Evolutionary conservation across 257 asterid species (phyloP), one percentile per base, ranked within the genome.

Genomic region (Prunella vulgaris): DNA sequence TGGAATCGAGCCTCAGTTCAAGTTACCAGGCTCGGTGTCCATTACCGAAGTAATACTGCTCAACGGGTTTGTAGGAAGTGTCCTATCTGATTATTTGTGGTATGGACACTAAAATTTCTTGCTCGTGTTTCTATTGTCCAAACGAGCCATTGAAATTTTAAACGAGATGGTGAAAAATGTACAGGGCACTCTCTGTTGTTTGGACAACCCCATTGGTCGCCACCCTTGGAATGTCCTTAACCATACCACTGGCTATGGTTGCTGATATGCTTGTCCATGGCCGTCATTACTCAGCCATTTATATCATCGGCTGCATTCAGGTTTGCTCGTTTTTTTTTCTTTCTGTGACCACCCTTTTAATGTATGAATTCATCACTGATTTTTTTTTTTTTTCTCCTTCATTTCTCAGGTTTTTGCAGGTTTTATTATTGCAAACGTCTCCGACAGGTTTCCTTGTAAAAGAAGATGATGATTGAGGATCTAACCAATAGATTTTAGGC

Each of bases 161-260:
- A 20, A 62, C 17, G 9, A 9, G 20, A 24, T 35, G 49, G 5
- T 52, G 49, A 20, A 9, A 52, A 32, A 49, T 69, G 61, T 24
- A 74, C 80, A 90, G 93, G 95, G 95, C 95, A 20, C 82, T 90
- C 37, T 88, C 96, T 48, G 95, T 90, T 0, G 85, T 88, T 21
- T 88, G 96, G 93, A 90, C 97, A 27, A 86, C 90, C 17, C 96
- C 97, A 5, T 52, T 90, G 71, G 97, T 90, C 3, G 89, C 94
- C 10, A 90, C 97, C n/a, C 71, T 90, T 27, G 94, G 96, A 58
- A 86, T 88, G 90, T 87, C 96, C 14, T 73, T 89, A 81, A 88
- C 96, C 5, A 88, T 90, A 64, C 95, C 97, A 4, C 53, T 88
- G 7, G 95, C 96, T 0, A 88, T 90, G 97, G 59, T 90, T 25